phyloP scores from a whole-genome alignment of 495 filamentous ascomycete species.

The Podospora didyma region DNA sequence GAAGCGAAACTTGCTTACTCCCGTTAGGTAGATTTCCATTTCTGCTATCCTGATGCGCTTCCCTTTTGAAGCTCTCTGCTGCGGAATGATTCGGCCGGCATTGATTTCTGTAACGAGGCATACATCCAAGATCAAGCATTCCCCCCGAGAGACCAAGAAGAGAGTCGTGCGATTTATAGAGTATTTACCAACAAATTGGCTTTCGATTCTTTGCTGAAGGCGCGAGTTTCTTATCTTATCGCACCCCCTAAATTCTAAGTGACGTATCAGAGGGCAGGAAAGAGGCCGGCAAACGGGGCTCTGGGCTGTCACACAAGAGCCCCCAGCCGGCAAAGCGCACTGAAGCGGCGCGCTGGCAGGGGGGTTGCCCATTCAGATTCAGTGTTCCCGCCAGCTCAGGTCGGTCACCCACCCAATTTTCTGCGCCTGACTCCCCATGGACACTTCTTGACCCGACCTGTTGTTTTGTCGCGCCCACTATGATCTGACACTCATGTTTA shows the following conservation, averaged over 20 bases:
- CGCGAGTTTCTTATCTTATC: constrained; percentile 28
- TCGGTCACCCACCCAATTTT: constrained; percentile 17
- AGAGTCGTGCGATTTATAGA: too few relatives aligned
- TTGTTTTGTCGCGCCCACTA: constrained; percentile 7
- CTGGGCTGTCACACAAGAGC: neutral
- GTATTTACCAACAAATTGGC: too few relatives aligned
- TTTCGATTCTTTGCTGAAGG: neutral
- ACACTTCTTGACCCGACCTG: neutral
- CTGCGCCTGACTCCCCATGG: constrained; percentile 2
- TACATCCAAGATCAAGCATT: too few relatives aligned
- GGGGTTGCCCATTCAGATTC: too few relatives aligned
- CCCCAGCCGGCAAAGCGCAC: constrained; percentile 14
- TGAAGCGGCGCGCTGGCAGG: constrained; percentile 1
- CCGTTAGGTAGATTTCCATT: neutral
- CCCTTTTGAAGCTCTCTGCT: too few relatives aligned
- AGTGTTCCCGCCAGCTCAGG: neutral
- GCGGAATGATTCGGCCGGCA: too few relatives aligned
- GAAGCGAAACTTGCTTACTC: too few relatives aligned
- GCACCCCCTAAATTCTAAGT: constrained; percentile 4
- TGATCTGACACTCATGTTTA: neutral
- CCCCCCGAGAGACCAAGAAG: too few relatives aligned
- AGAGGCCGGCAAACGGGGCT: constrained; percentile 7
- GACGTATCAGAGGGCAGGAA: constrained; percentile 27
- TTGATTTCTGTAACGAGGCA: too few relatives aligned
- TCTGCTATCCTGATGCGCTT: too few relatives aligned